Base-by-base conservation (phyloP, 2,329 filamentous ascomycete genomes). In the Sporothrix humicola region DNA sequence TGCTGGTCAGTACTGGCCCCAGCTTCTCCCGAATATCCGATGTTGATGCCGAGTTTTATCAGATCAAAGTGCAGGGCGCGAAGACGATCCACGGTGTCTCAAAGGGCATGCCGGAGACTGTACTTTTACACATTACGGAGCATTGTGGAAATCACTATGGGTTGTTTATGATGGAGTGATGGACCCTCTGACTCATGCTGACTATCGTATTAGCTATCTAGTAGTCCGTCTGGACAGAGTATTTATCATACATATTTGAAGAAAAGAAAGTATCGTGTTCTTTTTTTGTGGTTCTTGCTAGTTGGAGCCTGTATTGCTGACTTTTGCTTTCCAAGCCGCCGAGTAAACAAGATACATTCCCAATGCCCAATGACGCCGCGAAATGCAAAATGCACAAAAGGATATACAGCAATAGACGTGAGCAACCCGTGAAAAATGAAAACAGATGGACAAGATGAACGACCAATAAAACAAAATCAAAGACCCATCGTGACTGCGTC, bases 41-140 rank as follows among this genome's bases (percentile, higher is more conserved):
- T 42, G 58, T 59, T 70, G 66, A 26, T 48, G 58, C 52, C 68
- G 20, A 42, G 31, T 66, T 59, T 74, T 74, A 74, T 74, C 73
- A 74, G 73, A 74, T 74, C 66, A 61, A 73, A 31, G 44, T 74
- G 66, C 71, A 71, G 52, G 46, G n/a, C 26, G 58, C 26, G 13
- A 46, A 61, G 20, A 23, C 58, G 31, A 61, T 23, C 15, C 58
- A 61, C 58, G 65, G 61, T 17, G 42, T 48, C 42, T 26, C 42
- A 37, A 31, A 37, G 31, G 42, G 20, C 52, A 23, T 26, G 20
- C 52, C 52, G n/a, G 8, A 13, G 15, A 4, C 20, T 56, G 20
- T 26, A 23, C 52, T 20, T 61, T 4, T 20, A 12, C 9, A 44
- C 37, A n/a, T 37, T 42, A 59, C 13, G 23, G 26, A 31, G 23